phyloP scores from a whole-genome alignment of 768 basidiomycete species.

The Phylloporus sp. region DNA sequence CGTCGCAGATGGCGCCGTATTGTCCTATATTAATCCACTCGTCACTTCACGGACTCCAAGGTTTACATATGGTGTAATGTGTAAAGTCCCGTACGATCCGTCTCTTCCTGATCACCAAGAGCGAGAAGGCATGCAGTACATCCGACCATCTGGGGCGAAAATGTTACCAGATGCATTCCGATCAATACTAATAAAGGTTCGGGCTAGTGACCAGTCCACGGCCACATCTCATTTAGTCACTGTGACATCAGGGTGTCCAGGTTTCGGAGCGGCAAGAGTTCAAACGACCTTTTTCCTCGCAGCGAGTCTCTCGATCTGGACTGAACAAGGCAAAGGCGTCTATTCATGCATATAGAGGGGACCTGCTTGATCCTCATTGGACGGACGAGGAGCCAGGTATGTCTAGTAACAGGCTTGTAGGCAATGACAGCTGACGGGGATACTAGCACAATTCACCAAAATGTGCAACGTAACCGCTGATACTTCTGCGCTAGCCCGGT shows the following conservation, averaged over 20 bases:
- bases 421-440: constrained; percentile 6
- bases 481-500: constrained; percentile 1
- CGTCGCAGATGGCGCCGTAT: too few species aligned
- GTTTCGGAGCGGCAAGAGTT: constrained; percentile 23
- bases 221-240: background rate
- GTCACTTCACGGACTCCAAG: too few species aligned
- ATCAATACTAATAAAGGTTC: constrained; percentile 35
- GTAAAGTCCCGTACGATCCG: background rate
- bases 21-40: too few species aligned
- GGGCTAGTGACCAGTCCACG: background rate
- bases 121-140: constrained; percentile 24
- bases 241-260: constrained; percentile 7
- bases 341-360: background rate
- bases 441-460: constrained; percentile 2
- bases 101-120: constrained; percentile 25
- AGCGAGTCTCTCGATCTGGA: background rate
- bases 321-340: background rate
- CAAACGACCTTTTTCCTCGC: background rate
- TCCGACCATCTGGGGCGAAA: constrained; percentile 24
- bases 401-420: too few species aligned
- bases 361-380: background rate
- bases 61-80: background rate
- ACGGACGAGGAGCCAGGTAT: constrained; percentile 8
- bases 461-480: constrained; percentile 12
- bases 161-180: constrained; percentile 33